Percentiles rank a stretch among this genome's conserved stretches.
Evolutionary conservation across 257 asterid genomes (phyloP).

Genomic region (Haberlea rhodopensis): DNA sequence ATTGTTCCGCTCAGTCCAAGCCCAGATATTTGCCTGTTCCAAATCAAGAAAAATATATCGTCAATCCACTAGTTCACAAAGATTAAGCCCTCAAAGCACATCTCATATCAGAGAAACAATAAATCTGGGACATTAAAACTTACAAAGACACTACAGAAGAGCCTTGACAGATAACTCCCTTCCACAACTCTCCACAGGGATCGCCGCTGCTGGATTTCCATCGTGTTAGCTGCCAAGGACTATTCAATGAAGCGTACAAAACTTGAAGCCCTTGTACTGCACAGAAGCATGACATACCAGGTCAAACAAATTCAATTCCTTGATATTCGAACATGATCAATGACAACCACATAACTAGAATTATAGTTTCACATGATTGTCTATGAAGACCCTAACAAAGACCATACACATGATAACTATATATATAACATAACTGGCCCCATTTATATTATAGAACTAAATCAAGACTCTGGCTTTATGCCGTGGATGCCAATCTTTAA

Average conservation of each 20-base stretch:
- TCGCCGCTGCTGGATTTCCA: slow-evolving; percentile 90
- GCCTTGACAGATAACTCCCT: slow-evolving; percentile 75
- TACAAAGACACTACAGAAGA: slow-evolving; percentile 80
- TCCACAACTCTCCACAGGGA: slow-evolving; percentile 97
- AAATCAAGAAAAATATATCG: slow-evolving; percentile 31
- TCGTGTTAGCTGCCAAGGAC: slow-evolving; percentile 69
- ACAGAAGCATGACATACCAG: slow-evolving; percentile 17
- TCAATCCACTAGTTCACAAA: slow-evolving; percentile 7
- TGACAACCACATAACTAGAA: slow-evolving; percentile 15
- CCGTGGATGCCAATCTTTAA: slow-evolving; percentile 20
- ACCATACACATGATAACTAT: neutral
- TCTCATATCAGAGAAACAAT: slow-evolving; percentile 11
- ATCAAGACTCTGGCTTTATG: slow-evolving; percentile 6
- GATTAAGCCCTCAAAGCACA: slow-evolving; percentile 16
- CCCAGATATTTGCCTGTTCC: slow-evolving; percentile 66
- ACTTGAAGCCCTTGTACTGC: slow-evolving; percentile 90
- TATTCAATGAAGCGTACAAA: slow-evolving; percentile 69
- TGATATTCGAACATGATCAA: slow-evolving; percentile 20
- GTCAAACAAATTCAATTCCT: slow-evolving; percentile 21
- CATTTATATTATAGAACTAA: neutral
- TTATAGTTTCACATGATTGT: slow-evolving; percentile 6
- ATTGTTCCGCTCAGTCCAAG: slow-evolving; percentile 80
- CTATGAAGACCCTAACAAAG: neutral
- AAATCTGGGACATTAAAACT: slow-evolving; percentile 34
- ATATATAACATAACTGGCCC: neutral